Evolutionary conservation across 352 stramenopile genomes (phyloP).

Genomic region (Phytophthora sp.): DNA sequence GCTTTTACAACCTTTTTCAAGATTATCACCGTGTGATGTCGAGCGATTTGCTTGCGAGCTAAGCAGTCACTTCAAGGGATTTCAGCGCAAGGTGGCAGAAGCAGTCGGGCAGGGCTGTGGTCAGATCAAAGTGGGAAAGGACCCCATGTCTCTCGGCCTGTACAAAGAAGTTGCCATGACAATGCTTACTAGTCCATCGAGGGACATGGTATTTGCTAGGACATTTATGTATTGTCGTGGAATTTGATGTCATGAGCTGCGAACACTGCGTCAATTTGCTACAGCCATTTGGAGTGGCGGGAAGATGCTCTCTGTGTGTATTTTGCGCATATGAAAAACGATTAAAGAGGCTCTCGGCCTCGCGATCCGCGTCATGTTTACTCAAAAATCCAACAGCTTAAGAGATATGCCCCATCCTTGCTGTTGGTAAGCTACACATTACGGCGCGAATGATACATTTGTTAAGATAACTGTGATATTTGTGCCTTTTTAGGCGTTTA

Average conservation of each 20-base stretch:
- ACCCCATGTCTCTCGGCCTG: conserved; percentile 17
- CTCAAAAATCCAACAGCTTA: conserved; percentile 33
- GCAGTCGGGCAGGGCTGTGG: background rate
- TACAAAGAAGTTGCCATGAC: conserved; percentile 12
- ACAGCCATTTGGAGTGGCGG: conserved; percentile 32
- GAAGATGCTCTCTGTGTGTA: conserved; percentile 41
- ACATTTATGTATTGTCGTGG: conserved; percentile 19
- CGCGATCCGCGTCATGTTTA: conserved; percentile 37
- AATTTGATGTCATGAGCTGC: background rate
- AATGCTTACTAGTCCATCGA: conserved; percentile 10
- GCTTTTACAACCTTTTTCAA: conserved; percentile 23
- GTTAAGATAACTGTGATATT: background rate
- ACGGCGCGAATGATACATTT: too few species aligned
- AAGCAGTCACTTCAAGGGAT: conserved; percentile 13
- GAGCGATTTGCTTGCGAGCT: background rate
- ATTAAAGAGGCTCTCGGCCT: conserved; percentile 25
- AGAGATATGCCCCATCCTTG: conserved; percentile 37
- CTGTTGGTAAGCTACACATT: conserved; percentile 27
- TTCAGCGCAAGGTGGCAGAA: conserved; percentile 9
- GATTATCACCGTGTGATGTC: conserved; percentile 14
- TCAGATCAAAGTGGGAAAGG: conserved; percentile 19
- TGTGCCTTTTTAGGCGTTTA: background rate
- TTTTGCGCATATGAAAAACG: conserved; percentile 48
- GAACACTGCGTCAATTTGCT: conserved; percentile 11
- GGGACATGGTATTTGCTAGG: conserved; percentile 27